Base-by-base conservation (phyloP, 805 yeast species). In the Kuraishia hungarica region DNA sequence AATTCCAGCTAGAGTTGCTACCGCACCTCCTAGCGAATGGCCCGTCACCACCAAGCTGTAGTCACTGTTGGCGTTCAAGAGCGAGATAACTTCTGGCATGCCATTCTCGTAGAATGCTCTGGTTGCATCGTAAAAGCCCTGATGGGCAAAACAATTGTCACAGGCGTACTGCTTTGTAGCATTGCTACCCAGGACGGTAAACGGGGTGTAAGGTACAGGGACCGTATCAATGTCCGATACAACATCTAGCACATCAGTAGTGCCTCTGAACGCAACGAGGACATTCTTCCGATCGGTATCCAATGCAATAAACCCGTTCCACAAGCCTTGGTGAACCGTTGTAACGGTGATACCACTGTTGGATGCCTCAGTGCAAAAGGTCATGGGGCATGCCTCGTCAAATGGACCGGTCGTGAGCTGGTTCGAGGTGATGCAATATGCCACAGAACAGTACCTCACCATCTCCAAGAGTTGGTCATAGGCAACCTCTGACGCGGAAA, bases 1-100 rank as follows among this genome's bases (percentile, higher is more conserved):
- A 22, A 82, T 72, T 0, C 87, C 93, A 8, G 81, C 76, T 39
- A 88, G 67, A 2, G 75, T 68, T 1, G 91, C 85, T 53, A 86
- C 66, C 0, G 92, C 91, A 6, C 85, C 96, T 2, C 91, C 92
- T 48, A 88, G 67, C 0, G 94, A 88, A 67, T 89, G 96, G 0
- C 96, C 96, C 1, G 83, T 72, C 1, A 85, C 74, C 1, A 79
- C 73, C 3, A 86, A 56, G 21, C 72, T 64, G 63, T 82, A 85
- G 23, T 73, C 76, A 0, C 82, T 79, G 61, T 76, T 68, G 20
- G 70, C 61, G 11, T 65, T 56, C 21, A 70, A 64, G 20, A 76
- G 61, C 1, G 60, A 57, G 15, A 67, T 61, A 1, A 84, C 69
- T 7, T 62, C 67, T 10, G 68, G 59, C 39, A 79, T 63, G 39